Base-by-base conservation (phyloP, 2,329 filamentous ascomycete species). In the Ceratocystis diversiconidia region DNA sequence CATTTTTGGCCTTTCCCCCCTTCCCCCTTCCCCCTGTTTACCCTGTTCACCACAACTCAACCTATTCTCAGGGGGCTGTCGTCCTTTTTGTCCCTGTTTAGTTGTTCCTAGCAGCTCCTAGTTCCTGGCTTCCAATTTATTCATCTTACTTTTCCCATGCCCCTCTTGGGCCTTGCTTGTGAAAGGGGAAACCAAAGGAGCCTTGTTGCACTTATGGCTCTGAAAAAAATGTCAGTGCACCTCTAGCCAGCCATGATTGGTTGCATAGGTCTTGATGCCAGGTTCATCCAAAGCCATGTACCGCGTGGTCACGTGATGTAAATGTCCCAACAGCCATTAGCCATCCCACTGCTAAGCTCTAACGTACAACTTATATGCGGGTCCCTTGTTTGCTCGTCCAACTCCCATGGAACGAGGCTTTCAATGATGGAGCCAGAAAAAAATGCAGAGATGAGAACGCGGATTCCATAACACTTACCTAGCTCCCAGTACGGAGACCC, bases 61-160 rank as follows among this genome's bases (percentile, higher is more conserved):
- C 52, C 10, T 36, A 19, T 15, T 59, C 12, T 59, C 55, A 59
- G 55, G 55, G 55, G 55, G 36, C 12, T 36, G 55, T 19, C 55
- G 30, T 59, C 28, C 55, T 59, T 59, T 59, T 30, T n/a, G 28
- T 32, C 75, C 28, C 73, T 77, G 32, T 75, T 78, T 61, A 75
- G 76, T 71, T 77, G 77, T 67, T 5, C 48, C 48, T 52, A 52
- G 15, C 48, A 75, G 75, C 1, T 69, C 80, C 59, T 79, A 64
- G 76, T 77, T 59, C 75, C 77, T 64, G 77, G 79, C 68, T 73
- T 79, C 65, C 44, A 66, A 44, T 46, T 63, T 17, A 50, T 44
- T 62, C 46, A 57, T 32, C 44, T 57, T n/a, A 66, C 36, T 57
- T 66, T 7, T 12, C 6, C 25, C 62, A 22, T 32, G 32, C 28